Conservation (phyloP, 805 yeast species). For the Candida adriatica region DNA sequence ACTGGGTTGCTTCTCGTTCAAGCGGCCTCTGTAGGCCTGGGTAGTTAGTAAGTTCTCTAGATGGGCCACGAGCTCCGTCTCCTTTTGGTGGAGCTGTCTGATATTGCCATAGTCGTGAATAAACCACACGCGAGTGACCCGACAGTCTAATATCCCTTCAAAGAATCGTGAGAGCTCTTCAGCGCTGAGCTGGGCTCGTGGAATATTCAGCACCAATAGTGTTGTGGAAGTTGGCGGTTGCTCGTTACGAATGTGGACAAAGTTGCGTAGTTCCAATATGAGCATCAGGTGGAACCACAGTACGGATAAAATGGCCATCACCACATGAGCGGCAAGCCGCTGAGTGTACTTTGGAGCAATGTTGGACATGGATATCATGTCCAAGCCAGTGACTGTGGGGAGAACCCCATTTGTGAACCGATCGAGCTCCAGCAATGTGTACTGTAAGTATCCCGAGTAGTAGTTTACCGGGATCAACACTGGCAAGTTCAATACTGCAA, state of each 20-base stretch:
- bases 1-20: too few species aligned
- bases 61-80: constrained; percentile 22
- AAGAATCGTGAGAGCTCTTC: constrained; percentile 19
- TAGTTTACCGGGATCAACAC: constrained; percentile 60
- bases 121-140: constrained; percentile 54
- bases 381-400: constrained; percentile 42
- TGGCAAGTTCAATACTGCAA: constrained; percentile 51
- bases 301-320: constrained; percentile 49
- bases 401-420: constrained; percentile 19
- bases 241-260: constrained; percentile 33
- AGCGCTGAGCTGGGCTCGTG: constrained; percentile 23
- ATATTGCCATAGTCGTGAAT: constrained; percentile 39
- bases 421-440: constrained; percentile 13
- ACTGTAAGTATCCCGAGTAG: constrained; percentile 23
- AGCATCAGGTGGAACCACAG: constrained; percentile 50
- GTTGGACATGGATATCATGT: constrained; percentile 64
- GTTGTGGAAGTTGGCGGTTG: constrained; percentile 24
- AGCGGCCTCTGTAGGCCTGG: constrained; percentile 23
- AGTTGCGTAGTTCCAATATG: constrained; percentile 46
- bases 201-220: constrained; percentile 41
- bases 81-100: constrained; percentile 25
- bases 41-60: constrained; percentile 36
- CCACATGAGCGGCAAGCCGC: constrained; percentile 55
- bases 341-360: constrained; percentile 45
- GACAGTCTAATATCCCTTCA: constrained; percentile 34